Conservation (phyloP, 345 rosid species). For the Toxicodendron radicans region DNA sequence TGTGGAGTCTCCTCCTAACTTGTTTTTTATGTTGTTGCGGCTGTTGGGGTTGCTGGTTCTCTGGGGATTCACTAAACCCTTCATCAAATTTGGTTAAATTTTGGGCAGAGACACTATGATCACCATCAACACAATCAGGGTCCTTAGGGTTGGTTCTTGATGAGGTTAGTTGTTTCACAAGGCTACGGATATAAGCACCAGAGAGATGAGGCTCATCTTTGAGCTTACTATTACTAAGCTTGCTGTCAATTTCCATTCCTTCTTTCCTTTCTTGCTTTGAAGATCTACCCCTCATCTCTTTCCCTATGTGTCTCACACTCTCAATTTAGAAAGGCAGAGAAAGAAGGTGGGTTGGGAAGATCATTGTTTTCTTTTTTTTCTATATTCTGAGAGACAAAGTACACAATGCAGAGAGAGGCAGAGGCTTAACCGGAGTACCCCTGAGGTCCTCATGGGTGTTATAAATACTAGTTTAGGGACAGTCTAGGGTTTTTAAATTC, state of each 20-base stretch:
- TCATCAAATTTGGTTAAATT: constrained; percentile 30
- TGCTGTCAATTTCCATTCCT: constrained; percentile 39
- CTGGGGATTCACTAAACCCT: constrained; percentile 30
- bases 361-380: constrained; percentile 29
- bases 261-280: constrained; percentile 35
- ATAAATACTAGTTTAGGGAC: constrained; percentile 55
- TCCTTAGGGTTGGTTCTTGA: constrained; percentile 51
- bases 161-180: constrained; percentile 71
- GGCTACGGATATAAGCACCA: constrained; percentile 70
- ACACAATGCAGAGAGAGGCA: constrained; percentile 49
- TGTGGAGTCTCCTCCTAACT: constrained; percentile 91
- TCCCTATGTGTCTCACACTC: constrained; percentile 19
- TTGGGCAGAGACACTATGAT: constrained; percentile 27
- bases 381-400: constrained; percentile 41
- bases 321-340: constrained; percentile 20
- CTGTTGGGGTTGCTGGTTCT: constrained; percentile 36
- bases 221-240: constrained; percentile 31
- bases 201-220: constrained; percentile 55
- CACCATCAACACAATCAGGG: constrained; percentile 28
- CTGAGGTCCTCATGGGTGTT: constrained; percentile 45
- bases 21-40: constrained; percentile 79
- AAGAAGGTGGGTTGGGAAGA: constrained; percentile 30
- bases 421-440: constrained; percentile 42
- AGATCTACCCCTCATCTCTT: constrained; percentile 51
- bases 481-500: constrained; percentile 40